Conservation (phyloP, 208 protist genomes). For the Trypanosoma theileri region DNA sequence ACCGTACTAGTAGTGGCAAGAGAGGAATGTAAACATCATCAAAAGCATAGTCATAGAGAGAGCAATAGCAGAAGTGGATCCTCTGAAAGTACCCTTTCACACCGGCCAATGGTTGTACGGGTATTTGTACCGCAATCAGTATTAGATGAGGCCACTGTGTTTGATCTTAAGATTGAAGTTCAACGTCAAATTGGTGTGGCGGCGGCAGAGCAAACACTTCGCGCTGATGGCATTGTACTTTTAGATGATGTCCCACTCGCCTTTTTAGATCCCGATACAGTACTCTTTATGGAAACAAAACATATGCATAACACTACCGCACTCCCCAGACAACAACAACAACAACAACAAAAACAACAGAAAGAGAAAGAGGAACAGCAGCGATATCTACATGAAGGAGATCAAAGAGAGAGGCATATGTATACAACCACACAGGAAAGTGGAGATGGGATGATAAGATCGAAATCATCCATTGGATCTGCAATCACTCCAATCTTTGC, state of each 20-base stretch:
- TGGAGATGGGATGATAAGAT: too few species aligned
- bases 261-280: constrained; percentile 27
- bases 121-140: constrained; percentile 22
- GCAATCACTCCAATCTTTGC: too few species aligned
- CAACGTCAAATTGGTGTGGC: constrained; percentile 40
- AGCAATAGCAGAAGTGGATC: neutral
- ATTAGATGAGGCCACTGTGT: constrained; percentile 31
- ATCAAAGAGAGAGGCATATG: too few species aligned
- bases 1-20: constrained; percentile 8
- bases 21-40: neutral
- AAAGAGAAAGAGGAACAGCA: neutral
- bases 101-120: constrained; percentile 26
- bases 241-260: constrained; percentile 46
- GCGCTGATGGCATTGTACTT: constrained; percentile 38
- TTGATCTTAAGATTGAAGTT: constrained; percentile 51
- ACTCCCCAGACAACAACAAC: neutral
- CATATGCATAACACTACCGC: too few species aligned
- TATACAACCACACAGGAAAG: too few species aligned
- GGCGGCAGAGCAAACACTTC: constrained; percentile 25
- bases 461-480: too few species aligned
- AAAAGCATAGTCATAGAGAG: neutral
- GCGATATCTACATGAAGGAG: too few species aligned
- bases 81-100: neutral
- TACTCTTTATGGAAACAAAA: constrained; percentile 27
- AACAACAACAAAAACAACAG: neutral